Base-by-base conservation (phyloP, 2,329 filamentous ascomycete species). In the Colletotrichum australisinense region DNA sequence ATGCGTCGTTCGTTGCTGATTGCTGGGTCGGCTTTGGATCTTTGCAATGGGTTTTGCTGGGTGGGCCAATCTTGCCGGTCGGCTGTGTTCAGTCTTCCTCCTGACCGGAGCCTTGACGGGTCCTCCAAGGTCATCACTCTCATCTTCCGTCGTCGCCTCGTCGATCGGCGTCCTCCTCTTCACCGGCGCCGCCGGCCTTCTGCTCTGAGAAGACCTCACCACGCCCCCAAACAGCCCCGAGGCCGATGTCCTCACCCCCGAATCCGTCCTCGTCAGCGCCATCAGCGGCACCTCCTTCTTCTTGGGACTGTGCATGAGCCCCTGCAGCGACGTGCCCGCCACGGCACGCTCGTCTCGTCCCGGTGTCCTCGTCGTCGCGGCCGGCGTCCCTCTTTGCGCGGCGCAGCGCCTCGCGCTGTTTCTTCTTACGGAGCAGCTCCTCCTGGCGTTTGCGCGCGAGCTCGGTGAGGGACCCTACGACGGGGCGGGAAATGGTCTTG, bases 401-500 rank as follows among this genome's bases (percentile, higher is more conserved):
- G 72, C 7, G 76, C 73, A 63, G 83, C 56, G 12, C 77, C 80
- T 77, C 77, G 35, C 76, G 80, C 76, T 87, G 85, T 65, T 77
- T 82, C 68, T 80, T 81, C 1, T 77, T 77, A 30, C 81, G 80
- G 12, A 78, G 76, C 28, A 83, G 78, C 7, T 82, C 82, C 30
- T 84, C 80, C 30, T 82, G 79, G 55, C 81, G 82, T 63, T 78
- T 76, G 73, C 79, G 80, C 16, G 83, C 81, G 2, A 81, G 56
- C 9, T 82, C 79, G 0, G 83, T 84, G 76, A 83, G 82, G 2
- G 78, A 78, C 0, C 83, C 84, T 0, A 87, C 83, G 11, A 89
- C 86, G 2, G 88, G 89, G 8, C 88, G 84, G 52, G 88, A 86
- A 62, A 90, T 88, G 70, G 84, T 81, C 24, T 79, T 82, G 72